Conservation (phyloP, 2,329 filamentous ascomycete genomes). For the Fusarium sp. region DNA sequence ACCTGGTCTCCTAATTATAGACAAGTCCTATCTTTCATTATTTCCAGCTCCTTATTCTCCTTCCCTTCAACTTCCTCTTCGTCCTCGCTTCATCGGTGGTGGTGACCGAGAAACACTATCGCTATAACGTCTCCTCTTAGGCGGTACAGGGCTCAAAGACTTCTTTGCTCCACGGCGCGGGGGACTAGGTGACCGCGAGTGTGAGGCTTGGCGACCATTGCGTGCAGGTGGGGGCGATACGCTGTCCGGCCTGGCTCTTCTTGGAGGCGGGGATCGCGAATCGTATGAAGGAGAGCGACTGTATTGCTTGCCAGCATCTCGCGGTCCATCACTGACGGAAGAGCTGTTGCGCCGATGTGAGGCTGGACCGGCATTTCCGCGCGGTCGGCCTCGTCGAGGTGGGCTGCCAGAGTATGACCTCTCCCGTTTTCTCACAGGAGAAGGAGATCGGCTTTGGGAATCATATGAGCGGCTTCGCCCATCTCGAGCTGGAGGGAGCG, state of each 20-base stretch:
- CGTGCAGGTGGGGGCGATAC: constrained; percentile 30
- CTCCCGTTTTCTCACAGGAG: constrained; percentile 35
- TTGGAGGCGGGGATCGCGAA: constrained; percentile 43
- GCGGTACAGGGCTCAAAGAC: constrained; percentile 40
- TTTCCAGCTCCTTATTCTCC: not conserved
- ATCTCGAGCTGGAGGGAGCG: constrained; percentile 31
- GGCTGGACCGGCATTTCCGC: constrained; percentile 25
- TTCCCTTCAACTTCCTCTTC: constrained; percentile 39
- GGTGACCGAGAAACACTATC: constrained; percentile 46
- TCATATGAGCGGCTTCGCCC: constrained; percentile 36
- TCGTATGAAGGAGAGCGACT: constrained; percentile 47
- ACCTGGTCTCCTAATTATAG: constrained; percentile 26
- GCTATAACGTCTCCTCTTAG: constrained; percentile 46
- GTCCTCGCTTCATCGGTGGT: constrained; percentile 45
- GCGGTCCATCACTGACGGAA: constrained; percentile 44
- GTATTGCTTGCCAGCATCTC: constrained; percentile 35
- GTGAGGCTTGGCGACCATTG: constrained; percentile 37
- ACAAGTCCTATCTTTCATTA: constrained; percentile 16
- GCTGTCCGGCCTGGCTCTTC: constrained; percentile 30
- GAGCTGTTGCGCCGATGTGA: constrained; percentile 47
- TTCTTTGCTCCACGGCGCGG: constrained; percentile 26
- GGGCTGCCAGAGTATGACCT: constrained; percentile 35
- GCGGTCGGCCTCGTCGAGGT: constrained; percentile 35
- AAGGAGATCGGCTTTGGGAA: constrained; percentile 36
- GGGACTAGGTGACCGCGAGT: constrained; percentile 39